Evolutionary conservation across 2,329 filamentous ascomycete genomes (phyloP), one percentile per base, ranked within the genome.

Genomic region (Aureobasidium sp.): DNA sequence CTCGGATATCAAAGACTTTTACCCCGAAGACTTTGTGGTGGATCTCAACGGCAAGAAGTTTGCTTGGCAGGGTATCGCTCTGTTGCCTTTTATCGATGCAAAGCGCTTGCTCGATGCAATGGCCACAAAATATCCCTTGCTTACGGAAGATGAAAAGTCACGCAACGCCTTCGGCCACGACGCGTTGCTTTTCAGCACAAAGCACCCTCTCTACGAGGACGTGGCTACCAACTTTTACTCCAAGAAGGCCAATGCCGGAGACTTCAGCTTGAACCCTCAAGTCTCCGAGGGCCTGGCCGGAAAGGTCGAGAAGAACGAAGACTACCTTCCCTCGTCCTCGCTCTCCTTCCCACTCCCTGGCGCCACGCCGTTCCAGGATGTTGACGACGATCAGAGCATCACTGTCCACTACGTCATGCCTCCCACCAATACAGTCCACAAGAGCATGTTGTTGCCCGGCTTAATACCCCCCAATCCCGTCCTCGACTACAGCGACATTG

Each of bases 11-110:
- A 90, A 96, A 67, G 93, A 99, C 73, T 99, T 99, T 74, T 99
- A 99, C 70, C 95, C 95, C 0, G 89, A 92, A 70, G 90, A 96
- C 27, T 99, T 99, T 69, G 86, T 89, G 17, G 84, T 97, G 59
- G 94, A 99, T 74, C 78, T 97, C 45, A 99, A 99, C 67, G 94
- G 94, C 61, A 97, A 97, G 79, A 99, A 97, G 73, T 95, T 97
- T 77, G 91, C 91, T 0, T 99, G 95, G 94, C 93, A 97, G 74
- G 94, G 94, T 66, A 88, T 99, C 59, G 91, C 91, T 2, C 79
- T 99, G 22, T 81, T 99, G 37, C 94, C 94, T 0, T 99, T 97
- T 74, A 99, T 99, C 69, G 92, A 99, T 69, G 94, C 96, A 81
- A 86, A 87, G 58, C 86, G 92, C 59, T 79, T 99, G 20, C 79